Evolutionary conservation across 306 rosid species (phyloP), one percentile per base, ranked within the genome.

Genomic region (Citrullus colocynthis): DNA sequence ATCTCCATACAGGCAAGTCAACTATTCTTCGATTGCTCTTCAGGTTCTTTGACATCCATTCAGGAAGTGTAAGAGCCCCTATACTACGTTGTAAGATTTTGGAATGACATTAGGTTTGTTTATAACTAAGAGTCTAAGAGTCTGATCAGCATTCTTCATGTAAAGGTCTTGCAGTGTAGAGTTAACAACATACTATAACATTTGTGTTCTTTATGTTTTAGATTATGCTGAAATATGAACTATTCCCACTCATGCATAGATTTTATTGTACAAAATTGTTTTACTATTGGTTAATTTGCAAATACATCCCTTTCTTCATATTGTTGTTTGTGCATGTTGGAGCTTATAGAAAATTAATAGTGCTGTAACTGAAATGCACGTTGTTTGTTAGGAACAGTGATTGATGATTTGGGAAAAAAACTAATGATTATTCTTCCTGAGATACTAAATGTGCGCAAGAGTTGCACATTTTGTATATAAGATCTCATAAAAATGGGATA

Each of bases 1-100:
- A 44, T 82, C 76, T 85, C 51, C 67, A 84, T 86, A 85, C 97
- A 95, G 98, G 98, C 81, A 95, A 95, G 88, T 88, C 98, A 64
- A 95, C 98, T 78, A 84, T 92, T 88, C 96, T 95, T 81, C 90
- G 98, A 83, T 86, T 95, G 91, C 78, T 92, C 86, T 95, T 95
- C 91, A 90, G 98, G 80, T 92, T 95, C 85, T 95, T 89, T 45
- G 97, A 95, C 87, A 83, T 93, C 82, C 81, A 89, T 85, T 84
- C 91, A 41, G 97, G 98, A 89, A 92, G 83, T 86, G 97, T 95
- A 92, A 95, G 98, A 84, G 80, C 78, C 83, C 63, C 61, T 83
- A 74, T 60, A 78, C 76, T 74, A 60, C 81, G 73, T 65, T 82
- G 61, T 78, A 72, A 75, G 39, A 28, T 71, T 70, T 79, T 71